Base-by-base conservation (phyloP, 805 yeast species). In the Cyberlindnera suaveolens region DNA sequence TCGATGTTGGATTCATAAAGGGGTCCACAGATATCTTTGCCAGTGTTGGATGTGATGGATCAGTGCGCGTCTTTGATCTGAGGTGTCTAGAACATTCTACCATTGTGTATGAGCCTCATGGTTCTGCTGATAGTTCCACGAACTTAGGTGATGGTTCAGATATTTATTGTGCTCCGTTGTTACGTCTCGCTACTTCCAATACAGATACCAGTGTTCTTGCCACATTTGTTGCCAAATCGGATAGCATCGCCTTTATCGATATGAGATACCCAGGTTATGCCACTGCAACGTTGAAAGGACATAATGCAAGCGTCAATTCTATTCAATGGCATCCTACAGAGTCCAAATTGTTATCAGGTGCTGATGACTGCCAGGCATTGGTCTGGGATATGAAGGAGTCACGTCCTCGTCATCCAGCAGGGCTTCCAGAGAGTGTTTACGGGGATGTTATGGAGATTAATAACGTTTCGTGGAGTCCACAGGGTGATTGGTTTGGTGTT, bases 11-110 rank as follows among this genome's bases (percentile, higher is more conserved):
- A 49, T 93, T 89, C 61, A 66, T 90, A 39, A 78, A 83, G 39
- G 80, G 81, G 15, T 77, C 85, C 31, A 78, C 83, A 36, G 75
- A 84, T 56, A 74, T 90, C 23, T 93, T 93, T 64, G 86, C 96
- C 38, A 83, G 93, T 42, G 96, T 91, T 42, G 96, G 97, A 3
- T 90, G 89, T 41, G 99, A 93, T 64, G 99, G 99, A 0, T 83
- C 95, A 15, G 86, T 90, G 60, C 72, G 99, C 35, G 85, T 93
- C 7, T 93, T 93, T 63, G 99, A 93, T 58, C 70, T 93, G 46
- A 67, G 99, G 44, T 74, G 90, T 8, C 67, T 91, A 40, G 97
- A 93, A 46, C 98, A 90, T 62, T 85, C 96, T 15, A 91, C 99
- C 2, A 93, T 93, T 52, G 83, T 93, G 14, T 93, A 87, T 62